Conservation (phyloP, 192 early-diverging fungal species). For the Pilaira anomala region DNA sequence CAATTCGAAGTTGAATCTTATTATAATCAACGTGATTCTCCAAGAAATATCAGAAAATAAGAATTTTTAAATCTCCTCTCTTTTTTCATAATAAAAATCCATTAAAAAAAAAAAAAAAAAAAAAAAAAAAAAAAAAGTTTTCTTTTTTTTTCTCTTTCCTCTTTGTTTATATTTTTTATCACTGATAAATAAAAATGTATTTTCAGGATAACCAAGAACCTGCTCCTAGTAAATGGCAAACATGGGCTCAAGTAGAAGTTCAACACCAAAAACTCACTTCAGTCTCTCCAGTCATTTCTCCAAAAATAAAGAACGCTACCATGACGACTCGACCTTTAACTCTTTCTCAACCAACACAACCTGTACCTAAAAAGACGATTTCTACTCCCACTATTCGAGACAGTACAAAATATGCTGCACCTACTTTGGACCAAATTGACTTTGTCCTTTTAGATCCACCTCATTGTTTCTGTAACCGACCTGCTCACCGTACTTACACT, state of each 20-base stretch:
- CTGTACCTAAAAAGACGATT: neutral
- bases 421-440: neutral
- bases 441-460: neutral
- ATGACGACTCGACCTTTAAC: neutral
- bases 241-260: neutral
- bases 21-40: slow-evolving; percentile 31
- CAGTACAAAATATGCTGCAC: neutral
- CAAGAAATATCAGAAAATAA: slow-evolving; percentile 33
- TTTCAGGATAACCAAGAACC: neutral
- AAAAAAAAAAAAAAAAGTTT: neutral
- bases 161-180: slow-evolving; percentile 5
- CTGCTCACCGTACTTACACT: neutral
- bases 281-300: too few relatives aligned
- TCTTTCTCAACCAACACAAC: neutral
- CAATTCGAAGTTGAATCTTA: slow-evolving; percentile 70
- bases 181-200: neutral
- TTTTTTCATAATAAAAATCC: too few relatives aligned
- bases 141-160: neutral
- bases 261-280: neutral
- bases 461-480: neutral
- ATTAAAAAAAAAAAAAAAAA: too few relatives aligned
- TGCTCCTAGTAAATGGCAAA: slow-evolving; percentile 1
- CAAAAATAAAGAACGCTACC: neutral
- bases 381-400: neutral
- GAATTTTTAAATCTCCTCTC: neutral